These are phyloP conservation scores for Pouteria glomerata DNA, from an alignment of 148 eudicot species.

Conservation along the genomic window DNA sequence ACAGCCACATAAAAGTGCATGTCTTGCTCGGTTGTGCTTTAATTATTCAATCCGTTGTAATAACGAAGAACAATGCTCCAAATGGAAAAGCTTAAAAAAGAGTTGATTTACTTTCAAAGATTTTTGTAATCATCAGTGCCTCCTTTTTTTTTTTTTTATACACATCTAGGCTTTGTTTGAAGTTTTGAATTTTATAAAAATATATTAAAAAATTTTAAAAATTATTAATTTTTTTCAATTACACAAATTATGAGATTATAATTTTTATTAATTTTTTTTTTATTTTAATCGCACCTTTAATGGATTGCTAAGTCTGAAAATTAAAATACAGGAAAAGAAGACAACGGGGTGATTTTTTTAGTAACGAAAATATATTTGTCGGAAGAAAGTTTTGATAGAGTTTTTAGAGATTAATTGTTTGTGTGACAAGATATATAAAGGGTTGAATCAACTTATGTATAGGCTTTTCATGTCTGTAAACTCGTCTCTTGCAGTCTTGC, in stretches of 20 bases:
- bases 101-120: background rate
- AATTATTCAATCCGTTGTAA: no score
- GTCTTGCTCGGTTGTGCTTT: no score
- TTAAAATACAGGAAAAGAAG: background rate
- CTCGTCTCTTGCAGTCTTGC: background rate
- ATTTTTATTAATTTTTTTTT: no score
- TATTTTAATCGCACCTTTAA: no score
- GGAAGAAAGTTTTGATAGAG: background rate
- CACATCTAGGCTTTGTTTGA: no score
- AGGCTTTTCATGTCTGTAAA: conserved; percentile 7
- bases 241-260: no score
- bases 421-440: background rate
- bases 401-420: conserved; percentile 8
- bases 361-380: background rate
- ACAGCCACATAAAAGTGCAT: no score
- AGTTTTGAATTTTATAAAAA: no score
- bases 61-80: no score
- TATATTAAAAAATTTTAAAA: no score
- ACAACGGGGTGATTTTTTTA: background rate
- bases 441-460: conserved; percentile 6
- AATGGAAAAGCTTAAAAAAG: background rate
- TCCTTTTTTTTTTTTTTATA: background rate
- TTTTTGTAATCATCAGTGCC: background rate
- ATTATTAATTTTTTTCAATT: no score
- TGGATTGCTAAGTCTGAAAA: background rate